These are phyloP conservation scores for Cylindrotheca closterium DNA, from an alignment of 108 stramenopile species.

Conservation along the genomic window DNA sequence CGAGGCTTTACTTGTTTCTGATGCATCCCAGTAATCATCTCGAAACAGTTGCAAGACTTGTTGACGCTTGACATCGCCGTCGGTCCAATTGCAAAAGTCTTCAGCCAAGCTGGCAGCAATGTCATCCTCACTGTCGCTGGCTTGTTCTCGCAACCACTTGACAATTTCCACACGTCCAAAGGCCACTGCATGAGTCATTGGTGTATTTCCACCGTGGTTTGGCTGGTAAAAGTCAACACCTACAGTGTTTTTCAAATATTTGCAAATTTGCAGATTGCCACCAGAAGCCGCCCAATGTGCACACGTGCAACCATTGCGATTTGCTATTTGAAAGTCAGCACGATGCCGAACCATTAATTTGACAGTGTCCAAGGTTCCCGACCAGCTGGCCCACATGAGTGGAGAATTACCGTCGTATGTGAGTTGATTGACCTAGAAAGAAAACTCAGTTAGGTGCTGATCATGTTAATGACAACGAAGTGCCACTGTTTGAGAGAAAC, in stretches of 20 bases:
- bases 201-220: conserved; percentile 78
- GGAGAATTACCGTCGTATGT: conserved; percentile 84
- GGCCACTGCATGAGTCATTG: conserved; percentile 77
- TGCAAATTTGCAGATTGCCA: conserved; percentile 61
- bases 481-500: not conserved
- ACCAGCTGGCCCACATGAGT: conserved; percentile 88
- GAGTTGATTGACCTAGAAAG: conserved; percentile 58
- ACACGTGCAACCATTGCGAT: conserved; percentile 80
- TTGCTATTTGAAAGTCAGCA: conserved; percentile 49
- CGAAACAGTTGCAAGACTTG: conserved; percentile 48
- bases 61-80: conserved; percentile 32
- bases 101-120: conserved; percentile 39
- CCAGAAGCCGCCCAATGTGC: conserved; percentile 74
- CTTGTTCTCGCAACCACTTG: conserved; percentile 57
- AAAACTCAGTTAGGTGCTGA: conserved; percentile 30
- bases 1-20: no score
- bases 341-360: conserved; percentile 67
- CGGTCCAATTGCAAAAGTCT: conserved; percentile 50
- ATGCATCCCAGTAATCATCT: conserved; percentile 25
- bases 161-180: conserved; percentile 68
- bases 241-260: conserved; percentile 59
- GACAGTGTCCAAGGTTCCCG: conserved; percentile 66
- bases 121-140: conserved; percentile 28
- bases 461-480: no score
- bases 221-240: conserved; percentile 65